A percentile compares a stretch with the other conserved stretches of the same genome.
phyloP scores from a whole-genome alignment of 495 filamentous ascomycete genomes.

The Haplographium delicatum region DNA sequence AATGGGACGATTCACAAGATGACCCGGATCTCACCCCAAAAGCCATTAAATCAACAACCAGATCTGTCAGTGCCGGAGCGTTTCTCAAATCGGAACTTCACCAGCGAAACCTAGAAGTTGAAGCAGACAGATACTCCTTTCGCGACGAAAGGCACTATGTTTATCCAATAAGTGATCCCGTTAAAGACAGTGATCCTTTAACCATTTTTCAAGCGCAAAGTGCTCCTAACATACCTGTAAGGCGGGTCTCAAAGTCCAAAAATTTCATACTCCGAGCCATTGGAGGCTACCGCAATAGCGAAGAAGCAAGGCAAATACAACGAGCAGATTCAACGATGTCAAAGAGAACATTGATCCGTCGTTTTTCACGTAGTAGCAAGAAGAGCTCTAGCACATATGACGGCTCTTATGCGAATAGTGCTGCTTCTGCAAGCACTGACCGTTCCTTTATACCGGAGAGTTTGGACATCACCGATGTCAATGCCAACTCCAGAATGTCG shows the following conservation, averaged over 20 bases:
- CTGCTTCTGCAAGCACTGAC: background rate
- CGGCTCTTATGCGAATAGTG: background rate
- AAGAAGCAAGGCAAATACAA: slow-evolving; percentile 5
- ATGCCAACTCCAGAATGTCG: slow-evolving; percentile 21
- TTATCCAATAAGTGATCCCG: background rate
- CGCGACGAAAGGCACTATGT: slow-evolving; percentile 8
- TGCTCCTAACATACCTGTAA: slow-evolving; percentile 7
- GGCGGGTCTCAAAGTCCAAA: slow-evolving; percentile 22
- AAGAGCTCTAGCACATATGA: background rate
- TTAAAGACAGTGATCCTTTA: too few relatives aligned
- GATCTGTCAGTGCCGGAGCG: slow-evolving; percentile 16
- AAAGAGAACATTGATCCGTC: slow-evolving; percentile 16
- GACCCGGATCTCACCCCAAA: slow-evolving; percentile 21
- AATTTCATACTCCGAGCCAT: slow-evolving; percentile 23
- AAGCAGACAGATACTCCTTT: slow-evolving; percentile 14
- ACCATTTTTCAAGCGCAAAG: too few relatives aligned
- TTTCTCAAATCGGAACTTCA: slow-evolving; percentile 21
- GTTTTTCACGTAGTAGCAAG: slow-evolving; percentile 10
- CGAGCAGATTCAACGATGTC: slow-evolving; percentile 7
- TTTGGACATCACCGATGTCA: slow-evolving; percentile 18
- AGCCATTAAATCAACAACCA: background rate
- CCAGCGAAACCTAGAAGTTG: background rate
- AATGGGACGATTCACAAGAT: background rate
- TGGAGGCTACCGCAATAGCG: slow-evolving; percentile 5
- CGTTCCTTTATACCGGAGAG: slow-evolving; percentile 2